These are phyloP conservation scores for Fusarium marasasianum DNA, from an alignment of 2,329 filamentous ascomycete genomes.

Conservation along the genomic window DNA sequence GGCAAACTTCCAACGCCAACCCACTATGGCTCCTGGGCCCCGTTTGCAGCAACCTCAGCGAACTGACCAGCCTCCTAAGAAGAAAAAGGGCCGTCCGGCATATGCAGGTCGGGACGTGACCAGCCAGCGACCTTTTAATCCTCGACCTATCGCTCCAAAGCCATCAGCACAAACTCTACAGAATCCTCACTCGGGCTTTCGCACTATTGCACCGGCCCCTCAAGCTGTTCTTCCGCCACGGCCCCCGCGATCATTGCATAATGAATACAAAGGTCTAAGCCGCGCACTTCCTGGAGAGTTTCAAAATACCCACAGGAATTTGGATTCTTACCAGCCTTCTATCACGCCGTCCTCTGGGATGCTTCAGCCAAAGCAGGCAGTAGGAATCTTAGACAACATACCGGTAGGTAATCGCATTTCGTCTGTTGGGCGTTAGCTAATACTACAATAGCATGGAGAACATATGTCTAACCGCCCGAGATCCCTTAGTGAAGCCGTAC, in stretches of 20 bases:
- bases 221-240: neutral
- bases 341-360: neutral
- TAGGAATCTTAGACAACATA: neutral
- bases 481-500: slow-evolving; percentile 1
- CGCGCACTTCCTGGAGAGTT: neutral
- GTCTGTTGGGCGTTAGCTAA: neutral
- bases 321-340: neutral
- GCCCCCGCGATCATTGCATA: too few species aligned
- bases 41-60: slow-evolving; percentile 3
- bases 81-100: slow-evolving; percentile 58
- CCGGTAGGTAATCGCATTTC: neutral
- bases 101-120: slow-evolving; percentile 53
- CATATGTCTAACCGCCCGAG: neutral
- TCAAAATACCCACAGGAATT: neutral
- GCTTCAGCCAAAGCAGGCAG: neutral
- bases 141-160: slow-evolving; percentile 46
- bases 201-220: slow-evolving; percentile 19
- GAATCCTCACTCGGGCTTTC: neutral
- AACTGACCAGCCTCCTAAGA: slow-evolving; percentile 33
- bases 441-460: neutral
- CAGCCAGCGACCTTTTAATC: slow-evolving; percentile 45
- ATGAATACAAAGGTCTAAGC: neutral
- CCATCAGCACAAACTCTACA: slow-evolving; percentile 32
- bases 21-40: slow-evolving; percentile 12
- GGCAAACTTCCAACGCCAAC: slow-evolving; percentile 40